These are phyloP conservation scores for Suillus occidentalis DNA, from an alignment of 768 basidiomycete genomes.

Conservation along the genomic window DNA sequence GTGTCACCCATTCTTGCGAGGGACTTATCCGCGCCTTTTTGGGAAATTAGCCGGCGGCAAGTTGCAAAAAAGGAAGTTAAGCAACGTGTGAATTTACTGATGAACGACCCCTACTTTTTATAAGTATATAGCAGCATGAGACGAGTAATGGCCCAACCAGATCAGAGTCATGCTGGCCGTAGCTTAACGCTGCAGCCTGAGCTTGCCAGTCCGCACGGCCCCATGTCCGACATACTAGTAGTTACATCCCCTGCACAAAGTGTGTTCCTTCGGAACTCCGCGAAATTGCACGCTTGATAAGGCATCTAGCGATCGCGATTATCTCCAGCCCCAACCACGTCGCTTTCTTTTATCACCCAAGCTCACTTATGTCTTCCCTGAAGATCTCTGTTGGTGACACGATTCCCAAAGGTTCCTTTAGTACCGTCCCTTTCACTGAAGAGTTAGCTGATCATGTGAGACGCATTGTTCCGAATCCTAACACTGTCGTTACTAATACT, in stretches of 20 bases:
- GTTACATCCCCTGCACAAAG: too few species aligned
- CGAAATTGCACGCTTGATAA: background rate
- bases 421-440: slow-evolving; percentile 58
- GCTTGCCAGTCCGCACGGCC: too few species aligned
- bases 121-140: too few species aligned
- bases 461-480: slow-evolving; percentile 9
- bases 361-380: slow-evolving; percentile 17
- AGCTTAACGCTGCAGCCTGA: too few species aligned
- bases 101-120: background rate
- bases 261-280: too few species aligned
- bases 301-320: background rate
- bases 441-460: slow-evolving; percentile 63
- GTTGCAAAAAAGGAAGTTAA: too few species aligned
- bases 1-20: background rate
- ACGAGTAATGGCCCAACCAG: too few species aligned
- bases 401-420: slow-evolving; percentile 46
- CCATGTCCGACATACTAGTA: too few species aligned
- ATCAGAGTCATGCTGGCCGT: too few species aligned
- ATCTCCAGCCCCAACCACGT: background rate
- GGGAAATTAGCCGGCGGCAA: too few species aligned
- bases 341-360: background rate
- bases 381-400: slow-evolving; percentile 53
- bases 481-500: slow-evolving; percentile 5
- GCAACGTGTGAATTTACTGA: too few species aligned
- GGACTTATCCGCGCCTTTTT: too few species aligned